Evolutionary conservation across 306 rosid species (phyloP), one percentile per base, ranked within the genome.

Genomic region (Trifolium fragiferum): DNA sequence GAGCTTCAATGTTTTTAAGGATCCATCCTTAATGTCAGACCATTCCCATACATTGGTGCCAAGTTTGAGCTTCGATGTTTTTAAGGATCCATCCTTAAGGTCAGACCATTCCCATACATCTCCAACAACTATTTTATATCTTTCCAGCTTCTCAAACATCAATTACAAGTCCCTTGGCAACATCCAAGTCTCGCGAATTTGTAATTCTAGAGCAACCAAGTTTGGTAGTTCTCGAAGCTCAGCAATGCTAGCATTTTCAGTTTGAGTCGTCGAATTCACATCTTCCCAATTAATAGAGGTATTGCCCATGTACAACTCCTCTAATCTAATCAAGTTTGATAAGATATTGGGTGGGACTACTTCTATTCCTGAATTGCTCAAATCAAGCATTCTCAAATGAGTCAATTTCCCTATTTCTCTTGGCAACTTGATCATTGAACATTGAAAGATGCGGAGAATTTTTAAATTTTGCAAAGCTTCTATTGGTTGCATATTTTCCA

Each of bases 81-180:
- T 65, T 23, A 11, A 38, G 51, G 16, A 10, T 38, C 5, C 70
- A 65, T 65, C 20, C 10, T 7, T 0, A 3, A 66, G 23, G 37
- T 41, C 37, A 21, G 38, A 66, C 71, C 71, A 66, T 23, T 66
- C 55, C 71, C 71, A 66, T 12, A 66, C 55, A 66, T 66, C 70
- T 40, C 70, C 53, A 6, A 65, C 20, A 20, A 16, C 70, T 65
- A 65, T 65, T 40, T 40, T 65, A 23, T 66, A 66, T 20, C 14
- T 41, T 66, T 13, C 8, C 20, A 66, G 55, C 71, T 66, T 66
- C 71, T 43, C 55, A 66, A 66, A 66, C 20, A 23, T 14, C 54
- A 43, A 14, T 13, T 66, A 11, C 20, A 66, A 7, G 37, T 66
- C 38, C 23, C 38, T 66, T 66, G 71, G 71, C 55, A 66, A 66